Base-by-base conservation (phyloP, 208 protist genomes). In the Trichomonas tenax region DNA sequence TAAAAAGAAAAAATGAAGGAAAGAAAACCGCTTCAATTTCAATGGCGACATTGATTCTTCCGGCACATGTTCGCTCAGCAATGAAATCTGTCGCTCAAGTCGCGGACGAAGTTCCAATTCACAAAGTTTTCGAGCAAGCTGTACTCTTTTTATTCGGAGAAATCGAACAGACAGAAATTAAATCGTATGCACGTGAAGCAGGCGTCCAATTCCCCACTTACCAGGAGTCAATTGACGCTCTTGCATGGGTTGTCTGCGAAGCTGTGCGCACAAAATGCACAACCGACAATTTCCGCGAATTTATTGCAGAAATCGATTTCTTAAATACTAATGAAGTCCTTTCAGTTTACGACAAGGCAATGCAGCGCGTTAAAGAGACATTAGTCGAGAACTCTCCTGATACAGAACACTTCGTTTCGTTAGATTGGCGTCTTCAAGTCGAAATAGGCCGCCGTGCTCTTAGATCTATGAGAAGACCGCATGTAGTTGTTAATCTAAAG, bases 231-330 rank as follows among this genome's bases (percentile, higher is more conserved):
- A 93, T 93, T 14, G 86, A 93, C 38, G 41, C 40, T 23, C 23
- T 93, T 58, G 23, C 86, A 34, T 93, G 86, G 86, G 31, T 51
- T 31, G 15, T 93, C 10, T 93, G 86, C 31, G 86, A 93, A 93
- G 86, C 86, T 38, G 86, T 93, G 45, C 86, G 86, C 45, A 15
- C 0, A 34, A 41, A 51, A 48, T 93, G 86, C n/a, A 51, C 86
- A 34, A 44, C 45, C 14, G 86, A 51, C 36, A 34, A 93, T 10
- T 93, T 93, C 26, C 8, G 86, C 21, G 86, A 93, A 93, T 93
- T 93, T 93, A 93, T 93, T 51, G 86, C 86, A 51, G 86, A 93
- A 51, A 51, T 48, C 26, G 86, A 93, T 34, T 51, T 93, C n/a
- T 38, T 93, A 38, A 93, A 93, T 93, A 93, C 86, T 8, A 41